A percentile compares a stretch with the other conserved stretches of the same genome.
Evolutionary conservation across 805 yeast species (phyloP).

Genomic region (Alloascoidea hylecoeti): DNA sequence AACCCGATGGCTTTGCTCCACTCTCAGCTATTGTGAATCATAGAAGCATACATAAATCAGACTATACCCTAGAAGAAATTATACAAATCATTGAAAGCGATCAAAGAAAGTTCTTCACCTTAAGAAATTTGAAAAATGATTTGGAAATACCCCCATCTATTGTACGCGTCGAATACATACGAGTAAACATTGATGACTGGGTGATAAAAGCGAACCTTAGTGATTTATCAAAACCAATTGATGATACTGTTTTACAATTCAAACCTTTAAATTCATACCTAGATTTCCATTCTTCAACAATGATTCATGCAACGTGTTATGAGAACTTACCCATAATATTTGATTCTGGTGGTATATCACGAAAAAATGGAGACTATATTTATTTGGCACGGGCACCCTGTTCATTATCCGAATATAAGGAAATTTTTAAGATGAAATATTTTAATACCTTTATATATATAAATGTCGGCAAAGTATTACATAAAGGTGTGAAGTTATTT

Average conservation of each 20-base stretch:
- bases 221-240: constrained; percentile 45
- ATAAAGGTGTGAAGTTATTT: constrained; percentile 32
- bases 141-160: no score
- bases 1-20: constrained; percentile 49
- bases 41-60: constrained; percentile 39
- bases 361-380: constrained; percentile 71
- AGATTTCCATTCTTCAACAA: constrained; percentile 30
- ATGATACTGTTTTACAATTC: constrained; percentile 25
- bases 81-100: constrained; percentile 45
- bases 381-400: constrained; percentile 76
- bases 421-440: constrained; percentile 49
- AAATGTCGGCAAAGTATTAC: constrained; percentile 34
- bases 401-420: constrained; percentile 27
- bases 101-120: constrained; percentile 58
- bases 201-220: constrained; percentile 88
- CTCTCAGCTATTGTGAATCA: constrained; percentile 39
- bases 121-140: no score
- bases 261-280: constrained; percentile 19
- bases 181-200: constrained; percentile 7
- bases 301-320: constrained; percentile 72
- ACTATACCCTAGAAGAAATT: constrained; percentile 43
- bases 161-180: no score
- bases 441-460: constrained; percentile 48
- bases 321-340: constrained; percentile 32
- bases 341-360: constrained; percentile 39